A percentile compares a stretch with the other conserved stretches of the same genome.
These are phyloP conservation scores for Amphibolis antarctica DNA, from an alignment of 106 monocot species.

Conservation along the genomic window DNA sequence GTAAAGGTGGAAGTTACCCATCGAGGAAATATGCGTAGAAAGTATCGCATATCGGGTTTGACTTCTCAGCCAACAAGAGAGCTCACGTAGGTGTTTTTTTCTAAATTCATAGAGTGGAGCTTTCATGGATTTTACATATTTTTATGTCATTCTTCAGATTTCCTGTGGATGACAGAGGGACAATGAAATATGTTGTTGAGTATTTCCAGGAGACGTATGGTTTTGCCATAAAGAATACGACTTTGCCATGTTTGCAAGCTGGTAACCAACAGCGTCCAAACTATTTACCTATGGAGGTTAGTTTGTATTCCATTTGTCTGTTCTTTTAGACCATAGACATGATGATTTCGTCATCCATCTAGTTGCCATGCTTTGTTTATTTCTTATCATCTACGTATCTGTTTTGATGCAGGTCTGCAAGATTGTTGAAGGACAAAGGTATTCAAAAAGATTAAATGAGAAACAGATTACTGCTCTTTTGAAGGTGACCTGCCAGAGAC, in stretches of 20 bases:
- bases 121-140: background rate
- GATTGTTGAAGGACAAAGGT: conserved; percentile 91
- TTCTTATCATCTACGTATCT: background rate
- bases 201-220: conserved; percentile 84
- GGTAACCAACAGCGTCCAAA: conserved; percentile 89
- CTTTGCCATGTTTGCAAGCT: conserved; percentile 81
- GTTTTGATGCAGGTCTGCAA: conserved; percentile 64
- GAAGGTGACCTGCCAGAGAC: conserved; percentile 86
- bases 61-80: conserved; percentile 74
- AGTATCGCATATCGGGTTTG: conserved; percentile 74
- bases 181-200: conserved; percentile 76
- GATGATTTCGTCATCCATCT: no score
- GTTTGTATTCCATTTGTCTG: background rate
- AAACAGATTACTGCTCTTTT: conserved; percentile 86
- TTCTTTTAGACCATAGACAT: background rate
- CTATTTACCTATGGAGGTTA: conserved; percentile 97
- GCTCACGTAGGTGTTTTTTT: conserved; percentile 41
- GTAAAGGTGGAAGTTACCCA: conserved; percentile 86
- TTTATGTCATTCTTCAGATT: conserved; percentile 29
- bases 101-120: background rate
- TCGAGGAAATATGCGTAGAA: conserved; percentile 64
- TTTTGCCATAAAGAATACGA: conserved; percentile 61
- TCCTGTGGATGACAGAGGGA: conserved; percentile 67
- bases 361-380: background rate
- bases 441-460: conserved; percentile 94